These are phyloP conservation scores for Gnomoniopsis smithogilvyi DNA, from an alignment of 2,329 filamentous ascomycete genomes.

Conservation along the genomic window DNA sequence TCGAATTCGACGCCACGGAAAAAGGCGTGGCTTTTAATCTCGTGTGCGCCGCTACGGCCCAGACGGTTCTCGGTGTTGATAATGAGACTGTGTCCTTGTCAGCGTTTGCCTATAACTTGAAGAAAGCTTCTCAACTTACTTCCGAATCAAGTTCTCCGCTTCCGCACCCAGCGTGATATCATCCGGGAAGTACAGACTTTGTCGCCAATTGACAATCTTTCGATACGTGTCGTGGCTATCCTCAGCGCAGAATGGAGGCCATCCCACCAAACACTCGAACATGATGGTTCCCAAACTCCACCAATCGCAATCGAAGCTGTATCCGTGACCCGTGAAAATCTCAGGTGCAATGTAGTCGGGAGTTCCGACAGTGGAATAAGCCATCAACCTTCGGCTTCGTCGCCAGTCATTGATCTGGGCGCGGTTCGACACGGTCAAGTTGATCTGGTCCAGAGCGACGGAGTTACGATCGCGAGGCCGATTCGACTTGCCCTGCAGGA, in stretches of 20 bases:
- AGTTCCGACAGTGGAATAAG: conserved; percentile 96
- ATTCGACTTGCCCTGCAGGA: conserved; percentile 76
- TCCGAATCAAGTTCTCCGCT: conserved; percentile 88
- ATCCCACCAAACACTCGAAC: conserved; percentile 98
- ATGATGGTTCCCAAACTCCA: conserved; percentile 99
- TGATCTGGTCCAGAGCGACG: conserved; percentile 95
- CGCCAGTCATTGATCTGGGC: conserved; percentile 99
- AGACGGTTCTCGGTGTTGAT: conserved; percentile 92
- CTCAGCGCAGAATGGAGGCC: conserved; percentile 98
- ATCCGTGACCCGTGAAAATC: conserved; percentile 95
- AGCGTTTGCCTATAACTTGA: neutral
- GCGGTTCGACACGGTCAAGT: conserved; percentile 95
- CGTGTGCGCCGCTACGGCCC: conserved; percentile 78
- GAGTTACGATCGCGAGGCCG: conserved; percentile 82
- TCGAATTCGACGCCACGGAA: conserved; percentile 98
- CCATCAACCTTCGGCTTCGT: conserved; percentile 90
- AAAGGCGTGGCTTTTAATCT: conserved; percentile 93
- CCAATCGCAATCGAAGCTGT: conserved; percentile 97
- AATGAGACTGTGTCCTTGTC: conserved; percentile 64
- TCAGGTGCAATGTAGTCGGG: conserved; percentile 98
- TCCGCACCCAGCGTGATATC: conserved; percentile 77
- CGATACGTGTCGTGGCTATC: conserved; percentile 97
- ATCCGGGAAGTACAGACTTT: conserved; percentile 93
- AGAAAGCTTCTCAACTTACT: conserved; percentile 48
- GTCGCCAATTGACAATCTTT: conserved; percentile 98